Evolutionary conservation across 331 rosid species (phyloP).

Genomic region (Cydonia oblonga): DNA sequence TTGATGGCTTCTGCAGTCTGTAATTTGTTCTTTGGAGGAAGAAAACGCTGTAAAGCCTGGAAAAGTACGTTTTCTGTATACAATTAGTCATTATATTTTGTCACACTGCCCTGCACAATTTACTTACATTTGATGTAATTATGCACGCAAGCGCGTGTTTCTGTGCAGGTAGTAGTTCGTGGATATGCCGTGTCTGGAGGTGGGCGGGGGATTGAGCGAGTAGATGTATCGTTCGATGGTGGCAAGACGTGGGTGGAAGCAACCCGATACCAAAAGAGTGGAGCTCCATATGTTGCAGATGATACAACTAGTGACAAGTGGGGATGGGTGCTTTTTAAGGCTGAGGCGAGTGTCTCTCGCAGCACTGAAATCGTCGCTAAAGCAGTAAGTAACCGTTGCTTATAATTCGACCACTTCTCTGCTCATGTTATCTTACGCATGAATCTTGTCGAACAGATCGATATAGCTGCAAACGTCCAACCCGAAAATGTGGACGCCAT

Average conservation of each 20-base stretch:
- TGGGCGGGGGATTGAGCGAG: constrained; percentile 88
- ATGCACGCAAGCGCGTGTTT: background rate
- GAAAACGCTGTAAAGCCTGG: constrained; percentile 55
- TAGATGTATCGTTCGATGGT: constrained; percentile 74
- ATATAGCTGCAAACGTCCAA: constrained; percentile 74
- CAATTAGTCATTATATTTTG: background rate
- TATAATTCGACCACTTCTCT: too few species aligned
- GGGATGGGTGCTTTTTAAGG: constrained; percentile 89
- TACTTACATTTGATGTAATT: background rate
- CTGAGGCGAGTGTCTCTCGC: constrained; percentile 36
- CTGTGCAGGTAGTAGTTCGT: constrained; percentile 46
- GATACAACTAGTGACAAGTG: constrained; percentile 56
- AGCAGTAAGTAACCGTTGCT: constrained; percentile 45
- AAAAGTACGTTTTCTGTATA: constrained; percentile 41
- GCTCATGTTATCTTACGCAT: background rate
- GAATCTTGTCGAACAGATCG: constrained; percentile 42
- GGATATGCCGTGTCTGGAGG: constrained; percentile 86
- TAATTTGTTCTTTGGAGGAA: constrained; percentile 81
- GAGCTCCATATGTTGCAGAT: constrained; percentile 40
- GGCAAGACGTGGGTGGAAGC: constrained; percentile 79
- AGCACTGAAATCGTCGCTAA: constrained; percentile 62
- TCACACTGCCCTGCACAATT: background rate
- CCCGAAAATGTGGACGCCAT: constrained; percentile 66
- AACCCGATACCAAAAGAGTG: constrained; percentile 49
- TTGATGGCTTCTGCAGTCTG: constrained; percentile 50